Evolutionary conservation across 2,329 filamentous ascomycete species (phyloP).

Genomic region (Exophiala sp.): DNA sequence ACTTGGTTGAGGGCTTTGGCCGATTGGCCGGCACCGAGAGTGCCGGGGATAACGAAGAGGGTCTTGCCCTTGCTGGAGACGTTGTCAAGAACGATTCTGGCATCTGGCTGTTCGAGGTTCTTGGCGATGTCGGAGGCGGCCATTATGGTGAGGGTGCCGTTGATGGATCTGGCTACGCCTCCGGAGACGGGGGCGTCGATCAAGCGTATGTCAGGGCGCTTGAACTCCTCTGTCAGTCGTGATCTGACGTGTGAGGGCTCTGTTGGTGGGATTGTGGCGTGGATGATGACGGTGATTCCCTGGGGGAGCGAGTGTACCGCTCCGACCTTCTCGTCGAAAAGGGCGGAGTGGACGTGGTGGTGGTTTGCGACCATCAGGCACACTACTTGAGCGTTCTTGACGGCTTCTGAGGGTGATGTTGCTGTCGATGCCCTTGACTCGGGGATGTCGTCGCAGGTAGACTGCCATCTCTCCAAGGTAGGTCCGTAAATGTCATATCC

Average conservation of each 20-base stretch:
- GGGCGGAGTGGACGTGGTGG: constrained; percentile 62
- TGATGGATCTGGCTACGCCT: constrained; percentile 63
- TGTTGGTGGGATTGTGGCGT: constrained; percentile 66
- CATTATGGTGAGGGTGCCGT: constrained; percentile 74
- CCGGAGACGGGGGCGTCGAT: constrained; percentile 72
- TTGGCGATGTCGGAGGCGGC: constrained; percentile 56
- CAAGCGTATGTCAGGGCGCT: constrained; percentile 61
- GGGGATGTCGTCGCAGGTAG: constrained; percentile 59
- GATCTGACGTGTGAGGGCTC: constrained; percentile 61
- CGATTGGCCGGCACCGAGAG: constrained; percentile 58
- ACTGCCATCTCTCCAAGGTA: constrained; percentile 62
- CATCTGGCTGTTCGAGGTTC: constrained; percentile 51
- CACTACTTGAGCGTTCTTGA: constrained; percentile 35
- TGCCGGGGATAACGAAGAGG: constrained; percentile 60
- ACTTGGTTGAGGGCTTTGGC: constrained; percentile 65
- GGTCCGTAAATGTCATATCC: constrained; percentile 69
- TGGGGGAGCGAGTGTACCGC: constrained; percentile 50
- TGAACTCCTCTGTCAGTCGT: constrained; percentile 50
- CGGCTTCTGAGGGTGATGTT: constrained; percentile 56
- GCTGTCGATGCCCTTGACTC: constrained; percentile 62
- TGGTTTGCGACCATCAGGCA: constrained; percentile 71
- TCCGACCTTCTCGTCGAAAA: constrained; percentile 57
- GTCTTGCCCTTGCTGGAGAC: constrained; percentile 59
- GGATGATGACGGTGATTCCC: constrained; percentile 61
- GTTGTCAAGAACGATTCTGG: constrained; percentile 57